Conservation (phyloP, 2,329 filamentous ascomycete species). For the Penicillium concentricum region DNA sequence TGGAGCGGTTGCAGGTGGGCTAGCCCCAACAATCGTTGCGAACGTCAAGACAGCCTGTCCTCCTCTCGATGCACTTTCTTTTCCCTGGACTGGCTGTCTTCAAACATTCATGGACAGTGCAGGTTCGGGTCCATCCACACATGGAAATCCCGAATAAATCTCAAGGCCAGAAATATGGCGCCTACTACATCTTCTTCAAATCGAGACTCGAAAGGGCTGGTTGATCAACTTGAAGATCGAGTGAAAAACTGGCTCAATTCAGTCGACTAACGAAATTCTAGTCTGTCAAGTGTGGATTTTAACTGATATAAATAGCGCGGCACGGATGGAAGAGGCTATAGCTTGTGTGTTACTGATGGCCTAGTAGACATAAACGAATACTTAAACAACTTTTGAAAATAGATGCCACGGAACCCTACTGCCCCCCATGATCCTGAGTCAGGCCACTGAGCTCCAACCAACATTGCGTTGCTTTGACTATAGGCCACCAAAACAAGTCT, state of each 20-base stretch:
- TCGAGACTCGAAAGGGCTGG: neutral
- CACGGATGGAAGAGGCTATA: too few relatives aligned
- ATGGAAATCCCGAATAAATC: neutral
- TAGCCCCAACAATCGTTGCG: slow-evolving; percentile 7
- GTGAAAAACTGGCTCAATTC: neutral
- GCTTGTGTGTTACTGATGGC: too few relatives aligned
- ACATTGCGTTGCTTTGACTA: too few relatives aligned
- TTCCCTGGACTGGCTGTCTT: slow-evolving; percentile 13
- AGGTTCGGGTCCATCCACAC: slow-evolving; percentile 11
- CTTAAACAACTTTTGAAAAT: too few relatives aligned
- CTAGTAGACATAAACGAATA: too few relatives aligned
- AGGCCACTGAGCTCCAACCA: too few relatives aligned
- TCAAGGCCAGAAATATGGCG: slow-evolving; percentile 15
- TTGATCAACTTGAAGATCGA: neutral
- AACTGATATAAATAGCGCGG: too few relatives aligned
- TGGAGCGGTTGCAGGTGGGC: slow-evolving; percentile 6
- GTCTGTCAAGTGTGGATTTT: neutral
- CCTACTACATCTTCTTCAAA: slow-evolving; percentile 9
- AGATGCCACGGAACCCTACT: too few relatives aligned
- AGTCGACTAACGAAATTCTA: too few relatives aligned
- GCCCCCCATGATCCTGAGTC: too few relatives aligned
- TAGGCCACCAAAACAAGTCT: too few relatives aligned
- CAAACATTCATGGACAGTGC: slow-evolving; percentile 17
- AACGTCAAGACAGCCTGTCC: neutral
- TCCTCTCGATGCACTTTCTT: slow-evolving; percentile 9